Evolutionary conservation across 2,329 filamentous ascomycete species (phyloP).

Genomic region (Monascus ruber): DNA sequence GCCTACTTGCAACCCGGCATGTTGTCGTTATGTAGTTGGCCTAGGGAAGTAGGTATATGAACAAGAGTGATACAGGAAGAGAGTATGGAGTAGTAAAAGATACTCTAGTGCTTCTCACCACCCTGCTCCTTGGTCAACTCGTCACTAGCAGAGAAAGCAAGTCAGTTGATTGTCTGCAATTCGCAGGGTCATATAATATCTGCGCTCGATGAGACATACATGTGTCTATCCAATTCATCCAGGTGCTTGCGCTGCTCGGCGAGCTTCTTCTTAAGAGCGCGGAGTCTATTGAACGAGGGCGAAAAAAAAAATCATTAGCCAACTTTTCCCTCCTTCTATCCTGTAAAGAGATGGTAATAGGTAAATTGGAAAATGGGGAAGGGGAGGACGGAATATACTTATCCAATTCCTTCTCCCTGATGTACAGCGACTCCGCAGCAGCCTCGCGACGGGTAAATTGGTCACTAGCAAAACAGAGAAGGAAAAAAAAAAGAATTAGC

Average conservation of each 20-base stretch:
- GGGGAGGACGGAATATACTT: conserved; percentile 43
- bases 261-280: conserved; percentile 58
- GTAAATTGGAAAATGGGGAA: no score
- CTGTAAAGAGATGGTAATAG: no score
- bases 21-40: no score
- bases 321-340: not conserved
- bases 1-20: no score
- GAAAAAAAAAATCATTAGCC: not conserved
- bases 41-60: no score
- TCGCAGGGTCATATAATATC: no score
- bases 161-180: conserved; percentile 3
- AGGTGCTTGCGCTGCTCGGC: conserved; percentile 70
- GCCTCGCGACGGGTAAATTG: conserved; percentile 86
- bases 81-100: no score
- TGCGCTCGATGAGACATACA: conserved; percentile 45
- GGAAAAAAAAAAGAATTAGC: not conserved
- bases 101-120: conserved; percentile 44
- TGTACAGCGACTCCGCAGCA: conserved; percentile 73
- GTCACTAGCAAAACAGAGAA: conserved; percentile 47
- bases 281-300: conserved; percentile 39
- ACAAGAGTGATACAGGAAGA: no score
- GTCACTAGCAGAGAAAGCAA: conserved; percentile 43
- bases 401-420: conserved; percentile 77
- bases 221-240: conserved; percentile 73
- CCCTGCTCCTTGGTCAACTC: conserved; percentile 63